phyloP scores from a whole-genome alignment of 495 filamentous ascomycete species.

The Hypomontagnella submonticulosa region DNA sequence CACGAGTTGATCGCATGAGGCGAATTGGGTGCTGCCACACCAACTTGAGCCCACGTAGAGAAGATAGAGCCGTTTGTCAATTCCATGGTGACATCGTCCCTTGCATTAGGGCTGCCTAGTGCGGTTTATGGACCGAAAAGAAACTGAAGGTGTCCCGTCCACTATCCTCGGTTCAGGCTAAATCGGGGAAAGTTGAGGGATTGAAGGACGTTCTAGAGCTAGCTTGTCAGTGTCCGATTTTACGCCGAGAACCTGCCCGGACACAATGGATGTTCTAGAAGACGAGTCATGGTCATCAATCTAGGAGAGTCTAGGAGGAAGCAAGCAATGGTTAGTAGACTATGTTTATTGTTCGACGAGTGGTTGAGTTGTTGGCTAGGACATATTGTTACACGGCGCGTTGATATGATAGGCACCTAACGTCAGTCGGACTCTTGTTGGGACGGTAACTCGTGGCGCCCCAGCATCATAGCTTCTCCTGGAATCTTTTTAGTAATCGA shows the following conservation, averaged over 20 bases:
- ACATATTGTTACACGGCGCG: neutral
- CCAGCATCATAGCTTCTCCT: slow-evolving; percentile 1
- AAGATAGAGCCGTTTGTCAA: slow-evolving; percentile 3
- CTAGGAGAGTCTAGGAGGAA: neutral
- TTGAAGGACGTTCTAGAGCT: slow-evolving; percentile 19
- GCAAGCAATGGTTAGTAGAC: slow-evolving; percentile 4
- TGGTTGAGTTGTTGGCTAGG: too few relatives aligned
- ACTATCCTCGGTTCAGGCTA: slow-evolving; percentile 26
- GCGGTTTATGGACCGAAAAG: slow-evolving; percentile 26
- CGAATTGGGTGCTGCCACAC: slow-evolving; percentile 44
- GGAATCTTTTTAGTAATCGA: neutral
- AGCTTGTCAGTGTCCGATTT: neutral
- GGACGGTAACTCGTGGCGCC: slow-evolving; percentile 3
- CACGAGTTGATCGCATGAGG: slow-evolving; percentile 30
- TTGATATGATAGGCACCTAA: slow-evolving; percentile 14
- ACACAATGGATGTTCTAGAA: slow-evolving; percentile 5
- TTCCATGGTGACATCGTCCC: slow-evolving; percentile 33
- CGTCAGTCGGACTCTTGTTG: neutral
- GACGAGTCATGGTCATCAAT: slow-evolving; percentile 7
- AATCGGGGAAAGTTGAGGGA: slow-evolving; percentile 20
- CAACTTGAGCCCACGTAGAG: slow-evolving; percentile 7
- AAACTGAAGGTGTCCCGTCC: neutral
- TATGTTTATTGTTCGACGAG: too few relatives aligned
- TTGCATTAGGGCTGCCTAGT: slow-evolving; percentile 37
- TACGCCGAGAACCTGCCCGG: too few relatives aligned